Conservation (phyloP, 306 rosid genomes). For the Vigna reflexopilosa region DNA sequence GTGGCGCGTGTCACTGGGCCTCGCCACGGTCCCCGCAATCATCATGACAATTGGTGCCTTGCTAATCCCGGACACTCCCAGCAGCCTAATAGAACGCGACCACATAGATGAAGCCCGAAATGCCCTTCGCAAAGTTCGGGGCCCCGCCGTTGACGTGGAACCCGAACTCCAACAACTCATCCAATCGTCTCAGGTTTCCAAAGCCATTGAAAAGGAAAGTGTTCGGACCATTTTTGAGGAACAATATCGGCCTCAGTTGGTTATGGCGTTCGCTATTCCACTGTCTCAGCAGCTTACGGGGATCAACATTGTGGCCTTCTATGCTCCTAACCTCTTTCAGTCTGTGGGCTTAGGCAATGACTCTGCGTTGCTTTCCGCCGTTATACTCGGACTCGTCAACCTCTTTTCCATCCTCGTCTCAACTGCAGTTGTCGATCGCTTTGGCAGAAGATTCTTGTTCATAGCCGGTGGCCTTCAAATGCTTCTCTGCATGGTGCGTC, state of each 20-base stretch:
- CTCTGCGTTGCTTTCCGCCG: slow-evolving; percentile 56
- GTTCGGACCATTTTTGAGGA: slow-evolving; percentile 55
- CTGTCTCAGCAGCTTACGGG: slow-evolving; percentile 68
- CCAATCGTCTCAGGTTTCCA: slow-evolving; percentile 31
- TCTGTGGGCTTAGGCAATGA: slow-evolving; percentile 62
- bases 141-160: slow-evolving; percentile 45
- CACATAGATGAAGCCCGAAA: slow-evolving; percentile 48
- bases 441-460: slow-evolving; percentile 69
- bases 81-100: slow-evolving; percentile 64
- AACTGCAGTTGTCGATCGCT: slow-evolving; percentile 62
- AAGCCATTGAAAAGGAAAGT: slow-evolving; percentile 40
- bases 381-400: slow-evolving; percentile 67
- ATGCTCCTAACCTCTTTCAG: slow-evolving; percentile 70
- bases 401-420: slow-evolving; percentile 58
- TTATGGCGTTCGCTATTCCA: slow-evolving; percentile 60
- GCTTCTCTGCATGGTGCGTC: slow-evolving; percentile 59
- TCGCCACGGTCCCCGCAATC: slow-evolving; percentile 56
- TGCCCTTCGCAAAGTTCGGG: slow-evolving; percentile 53
- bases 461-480: slow-evolving; percentile 65
- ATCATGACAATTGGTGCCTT: slow-evolving; percentile 58
- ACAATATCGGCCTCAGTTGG: slow-evolving; percentile 67
- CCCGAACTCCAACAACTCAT: slow-evolving; percentile 51
- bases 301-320: slow-evolving; percentile 68
- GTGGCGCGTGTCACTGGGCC: slow-evolving; percentile 73
- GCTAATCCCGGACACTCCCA: slow-evolving; percentile 63